These are phyloP conservation scores for Saccharomyces hybrid DNA, from an alignment of 1,139 yeast genomes.

Conservation along the genomic window DNA sequence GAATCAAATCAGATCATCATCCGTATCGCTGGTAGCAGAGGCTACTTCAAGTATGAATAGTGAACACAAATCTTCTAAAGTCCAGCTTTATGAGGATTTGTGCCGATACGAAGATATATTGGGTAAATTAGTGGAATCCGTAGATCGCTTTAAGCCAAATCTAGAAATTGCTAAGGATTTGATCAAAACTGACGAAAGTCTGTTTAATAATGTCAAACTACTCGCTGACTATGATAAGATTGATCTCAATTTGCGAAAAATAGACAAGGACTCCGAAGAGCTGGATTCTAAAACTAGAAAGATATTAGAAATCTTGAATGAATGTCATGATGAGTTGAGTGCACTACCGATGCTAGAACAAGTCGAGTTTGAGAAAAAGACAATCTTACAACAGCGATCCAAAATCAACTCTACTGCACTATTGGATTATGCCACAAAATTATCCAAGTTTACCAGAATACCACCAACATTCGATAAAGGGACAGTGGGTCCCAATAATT, in stretches of 20 bases:
- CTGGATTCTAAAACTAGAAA: constrained; percentile 33
- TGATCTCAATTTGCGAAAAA: constrained; percentile 34
- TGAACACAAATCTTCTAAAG: constrained; percentile 14
- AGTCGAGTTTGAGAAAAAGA: constrained; percentile 32
- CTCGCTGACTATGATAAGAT: constrained; percentile 37
- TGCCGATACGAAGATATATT: constrained; percentile 27
- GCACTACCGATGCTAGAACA: constrained; percentile 31
- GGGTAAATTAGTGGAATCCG: constrained; percentile 34
- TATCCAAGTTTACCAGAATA: constrained; percentile 82
- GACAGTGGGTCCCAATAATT: constrained; percentile 67
- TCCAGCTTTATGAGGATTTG: constrained; percentile 23
- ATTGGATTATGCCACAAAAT: constrained; percentile 76
- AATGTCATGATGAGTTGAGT: constrained; percentile 43
- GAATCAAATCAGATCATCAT: constrained; percentile 14
- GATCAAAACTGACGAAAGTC: constrained; percentile 35
- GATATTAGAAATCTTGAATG: constrained; percentile 41
- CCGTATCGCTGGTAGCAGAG: constrained; percentile 15
- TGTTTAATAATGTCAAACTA: constrained; percentile 36
- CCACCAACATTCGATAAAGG: constrained; percentile 61
- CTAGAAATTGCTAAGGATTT: constrained; percentile 32
- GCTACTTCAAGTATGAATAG: constrained; percentile 8
- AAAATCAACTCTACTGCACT: constrained; percentile 41
- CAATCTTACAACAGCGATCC: constrained; percentile 26
- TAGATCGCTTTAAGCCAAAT: constrained; percentile 38
- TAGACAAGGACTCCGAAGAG: constrained; percentile 33